These are phyloP conservation scores for Chlorella variabilis DNA, from an alignment of 163 green algal species.

Conservation along the genomic window DNA sequence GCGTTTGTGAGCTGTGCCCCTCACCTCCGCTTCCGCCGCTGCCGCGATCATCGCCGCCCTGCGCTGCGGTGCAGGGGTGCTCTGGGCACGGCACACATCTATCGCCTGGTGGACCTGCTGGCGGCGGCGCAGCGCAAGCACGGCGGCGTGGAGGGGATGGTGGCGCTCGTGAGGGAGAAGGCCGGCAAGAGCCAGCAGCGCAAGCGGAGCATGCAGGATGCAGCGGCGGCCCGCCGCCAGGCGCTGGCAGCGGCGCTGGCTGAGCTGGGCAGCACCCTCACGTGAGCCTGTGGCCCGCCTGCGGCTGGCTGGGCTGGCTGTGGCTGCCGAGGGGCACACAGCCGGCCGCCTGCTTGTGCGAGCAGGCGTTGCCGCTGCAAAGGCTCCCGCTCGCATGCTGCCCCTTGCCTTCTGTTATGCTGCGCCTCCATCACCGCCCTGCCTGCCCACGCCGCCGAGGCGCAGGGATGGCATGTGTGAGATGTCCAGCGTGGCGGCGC, in stretches of 20 bases:
- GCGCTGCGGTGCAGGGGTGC: neutral
- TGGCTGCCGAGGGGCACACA: too few relatives aligned
- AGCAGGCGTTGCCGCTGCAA: too few relatives aligned
- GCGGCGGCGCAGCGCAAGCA: neutral
- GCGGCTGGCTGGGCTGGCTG: too few relatives aligned
- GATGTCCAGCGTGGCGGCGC: neutral
- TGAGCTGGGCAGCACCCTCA: neutral
- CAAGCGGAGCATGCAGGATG: neutral
- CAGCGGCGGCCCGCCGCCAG: neutral
- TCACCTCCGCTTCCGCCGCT: too few relatives aligned
- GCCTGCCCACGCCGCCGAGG: too few relatives aligned
- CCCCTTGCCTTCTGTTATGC: too few relatives aligned
- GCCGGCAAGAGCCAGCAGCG: neutral
- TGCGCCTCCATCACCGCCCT: too few relatives aligned
- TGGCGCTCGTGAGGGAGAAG: neutral
- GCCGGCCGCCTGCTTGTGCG: too few relatives aligned
- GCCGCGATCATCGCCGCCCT: neutral
- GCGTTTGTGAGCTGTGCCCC: too few relatives aligned
- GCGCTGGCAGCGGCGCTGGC: neutral
- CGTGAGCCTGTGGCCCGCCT: neutral
- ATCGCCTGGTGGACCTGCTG: neutral
- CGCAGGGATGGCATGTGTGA: neutral
- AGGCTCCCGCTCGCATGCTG: too few relatives aligned
- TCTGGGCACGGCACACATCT: neutral
- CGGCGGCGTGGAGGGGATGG: constrained; percentile 11